Percentiles rank a stretch among this genome's conserved stretches.
Evolutionary conservation across 2,329 filamentous ascomycete genomes (phyloP).

Genomic region (Colletotrichum eremochloae): DNA sequence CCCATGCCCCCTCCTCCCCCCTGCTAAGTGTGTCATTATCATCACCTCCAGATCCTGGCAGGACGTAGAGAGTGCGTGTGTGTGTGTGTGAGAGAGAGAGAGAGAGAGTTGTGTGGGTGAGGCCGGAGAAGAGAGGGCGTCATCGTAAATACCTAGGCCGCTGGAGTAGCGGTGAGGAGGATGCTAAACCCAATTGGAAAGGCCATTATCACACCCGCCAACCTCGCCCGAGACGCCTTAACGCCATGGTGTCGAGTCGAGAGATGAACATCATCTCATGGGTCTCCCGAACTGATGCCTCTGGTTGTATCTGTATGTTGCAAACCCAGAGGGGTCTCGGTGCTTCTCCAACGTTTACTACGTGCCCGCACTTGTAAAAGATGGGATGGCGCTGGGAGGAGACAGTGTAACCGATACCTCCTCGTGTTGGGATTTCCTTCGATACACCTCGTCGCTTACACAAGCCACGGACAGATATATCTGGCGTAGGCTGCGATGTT

Average conservation of each 20-base stretch:
- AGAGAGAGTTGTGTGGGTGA: background rate
- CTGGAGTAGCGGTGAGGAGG: conserved; percentile 44
- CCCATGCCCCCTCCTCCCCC: background rate
- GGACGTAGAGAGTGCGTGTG: background rate
- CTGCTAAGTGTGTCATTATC: conserved; percentile 7
- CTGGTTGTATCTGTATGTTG: background rate
- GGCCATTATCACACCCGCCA: conserved; percentile 36
- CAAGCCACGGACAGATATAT: background rate
- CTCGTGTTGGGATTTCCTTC: background rate
- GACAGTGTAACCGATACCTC: background rate
- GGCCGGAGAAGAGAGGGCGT: conserved; percentile 40
- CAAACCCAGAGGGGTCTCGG: conserved; percentile 24
- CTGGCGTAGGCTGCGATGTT: background rate
- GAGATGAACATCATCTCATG: conserved; percentile 15
- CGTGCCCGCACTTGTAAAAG: background rate
- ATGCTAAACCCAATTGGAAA: conserved; percentile 43
- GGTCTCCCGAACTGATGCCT: background rate
- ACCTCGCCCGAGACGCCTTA: conserved; percentile 37
- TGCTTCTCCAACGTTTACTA: conserved; percentile 11
- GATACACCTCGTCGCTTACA: conserved; percentile 5
- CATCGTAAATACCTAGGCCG: conserved; percentile 40
- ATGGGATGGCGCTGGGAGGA: background rate
- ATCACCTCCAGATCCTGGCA: conserved; percentile 20
- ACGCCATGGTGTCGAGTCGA: conserved; percentile 39
- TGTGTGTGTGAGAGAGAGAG: too few species aligned